These are phyloP conservation scores for Exophiala alcalophila DNA, from an alignment of 2,329 filamentous ascomycete genomes.

Conservation along the genomic window DNA sequence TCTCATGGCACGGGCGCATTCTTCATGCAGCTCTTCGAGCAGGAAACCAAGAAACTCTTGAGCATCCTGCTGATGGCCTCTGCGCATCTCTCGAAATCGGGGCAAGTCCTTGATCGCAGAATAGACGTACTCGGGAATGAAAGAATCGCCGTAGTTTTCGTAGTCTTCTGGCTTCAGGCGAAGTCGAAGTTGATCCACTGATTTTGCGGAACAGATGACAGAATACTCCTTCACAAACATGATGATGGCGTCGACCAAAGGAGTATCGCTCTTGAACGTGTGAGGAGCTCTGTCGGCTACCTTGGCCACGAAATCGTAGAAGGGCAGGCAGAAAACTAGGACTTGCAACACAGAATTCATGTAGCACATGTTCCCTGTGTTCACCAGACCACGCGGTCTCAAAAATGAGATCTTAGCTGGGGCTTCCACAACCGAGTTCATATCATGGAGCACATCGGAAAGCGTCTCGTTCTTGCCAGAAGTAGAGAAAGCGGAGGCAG, in stretches of 20 bases:
- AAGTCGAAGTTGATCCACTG: conserved; percentile 69
- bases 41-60: conserved; percentile 95
- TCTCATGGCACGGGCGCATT: conserved; percentile 76
- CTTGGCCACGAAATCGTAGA: conserved; percentile 89
- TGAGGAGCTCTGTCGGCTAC: conserved; percentile 78
- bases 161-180: conserved; percentile 77
- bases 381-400: conserved; percentile 88
- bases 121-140: conserved; percentile 93
- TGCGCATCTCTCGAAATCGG: conserved; percentile 87
- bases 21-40: conserved; percentile 87
- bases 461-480: conserved; percentile 57
- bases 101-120: conserved; percentile 83
- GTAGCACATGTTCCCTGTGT: conserved; percentile 99
- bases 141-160: conserved; percentile 84
- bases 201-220: conserved; percentile 73
- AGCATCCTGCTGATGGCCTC: conserved; percentile 95
- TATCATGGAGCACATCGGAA: conserved; percentile 72
- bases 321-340: conserved; percentile 87
- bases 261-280: conserved; percentile 93
- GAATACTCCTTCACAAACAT: conserved; percentile 94
- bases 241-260: conserved; percentile 92
- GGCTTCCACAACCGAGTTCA: conserved; percentile 60
- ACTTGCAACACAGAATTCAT: conserved; percentile 99
- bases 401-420: conserved; percentile 70
- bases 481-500: conserved; percentile 37